Evolutionary conservation across 768 basidiomycete species (phyloP), one percentile per base, ranked within the genome.

Genomic region (Leucocoprinus leucothites): DNA sequence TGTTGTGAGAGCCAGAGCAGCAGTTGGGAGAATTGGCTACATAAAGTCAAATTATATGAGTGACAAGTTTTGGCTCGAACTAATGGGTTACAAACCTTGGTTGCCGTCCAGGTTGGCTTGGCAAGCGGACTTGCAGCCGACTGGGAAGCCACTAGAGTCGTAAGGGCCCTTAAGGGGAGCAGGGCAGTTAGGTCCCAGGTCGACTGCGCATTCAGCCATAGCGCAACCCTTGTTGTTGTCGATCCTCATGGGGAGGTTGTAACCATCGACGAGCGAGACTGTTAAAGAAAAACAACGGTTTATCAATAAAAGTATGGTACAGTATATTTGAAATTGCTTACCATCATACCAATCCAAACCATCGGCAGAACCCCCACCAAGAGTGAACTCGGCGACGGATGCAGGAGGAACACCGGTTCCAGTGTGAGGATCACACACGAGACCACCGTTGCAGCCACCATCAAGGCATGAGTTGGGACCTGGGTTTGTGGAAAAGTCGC

Each of bases 231-330:
- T 73, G 64, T 74, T 80, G 68, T 82, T 86, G 48, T 66, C 73
- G 57, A 88, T 82, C 3, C 69, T 65, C 63, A 85, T 67, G 9
- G 86, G 85, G 8, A 87, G 66, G 61, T 87, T 84, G 60, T 74
- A 85, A 3, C 86, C 85, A 60, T 86, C 82, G 34, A 86, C 85
- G 19, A 86, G 71, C 19, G 83, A 85, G 16, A 85, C 84, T 84
- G 52, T 18, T 7, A 16, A 21, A n/a, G 25, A n/a, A 18, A n/a
- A 31, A 40, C 54, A 18, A 2, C 9, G 9, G 16, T 41, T 45
- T 18, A 9, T 7, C 18, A 3, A 2, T 25, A 40, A 3, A 36
- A 40, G 19, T 19, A 24, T 31, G 31, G 31, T n/a, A n/a, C n/a
- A n/a, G n/a, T n/a, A n/a, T n/a, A n/a, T n/a, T n/a, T 11, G 18